These are phyloP conservation scores for Hemerocallis citrina DNA, from an alignment of 106 monocot genomes.

Conservation along the genomic window DNA sequence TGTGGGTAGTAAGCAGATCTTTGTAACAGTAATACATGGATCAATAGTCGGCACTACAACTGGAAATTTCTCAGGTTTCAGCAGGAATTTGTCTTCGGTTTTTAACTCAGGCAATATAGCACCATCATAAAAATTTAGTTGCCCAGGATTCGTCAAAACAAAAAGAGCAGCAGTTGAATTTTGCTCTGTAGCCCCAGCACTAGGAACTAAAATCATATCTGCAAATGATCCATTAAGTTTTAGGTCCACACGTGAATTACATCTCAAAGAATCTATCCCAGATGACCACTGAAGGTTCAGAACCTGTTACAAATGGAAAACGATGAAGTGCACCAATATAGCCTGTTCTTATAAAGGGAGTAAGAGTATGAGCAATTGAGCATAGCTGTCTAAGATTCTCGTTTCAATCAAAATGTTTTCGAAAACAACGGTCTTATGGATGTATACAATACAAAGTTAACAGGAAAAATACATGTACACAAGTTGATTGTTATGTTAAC, in stretches of 20 bases:
- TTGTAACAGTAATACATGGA: constrained; percentile 70
- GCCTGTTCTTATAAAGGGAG: background rate
- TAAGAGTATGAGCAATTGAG: background rate
- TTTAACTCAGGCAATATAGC: constrained; percentile 34
- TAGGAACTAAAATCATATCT: constrained; percentile 85
- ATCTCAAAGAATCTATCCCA: constrained; percentile 55
- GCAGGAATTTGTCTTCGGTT: constrained; percentile 25
- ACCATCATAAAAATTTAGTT: constrained; percentile 84
- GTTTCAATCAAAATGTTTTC: background rate
- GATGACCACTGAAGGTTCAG: constrained; percentile 57
- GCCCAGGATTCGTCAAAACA: constrained; percentile 87
- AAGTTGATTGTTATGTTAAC: too few relatives aligned
- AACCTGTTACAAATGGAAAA: constrained; percentile 42
- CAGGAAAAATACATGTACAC: too few relatives aligned
- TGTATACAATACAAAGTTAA: too few relatives aligned
- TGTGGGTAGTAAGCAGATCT: constrained; percentile 35
- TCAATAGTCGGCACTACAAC: constrained; percentile 61
- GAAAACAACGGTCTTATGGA: too few relatives aligned
- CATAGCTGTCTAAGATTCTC: background rate
- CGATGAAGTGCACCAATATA: background rate
- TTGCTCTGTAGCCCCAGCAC: constrained; percentile 35
- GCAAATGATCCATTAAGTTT: constrained; percentile 90
- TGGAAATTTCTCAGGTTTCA: constrained; percentile 62
- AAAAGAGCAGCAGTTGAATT: constrained; percentile 60
- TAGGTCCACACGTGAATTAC: constrained; percentile 62